Evolutionary conservation across 2,329 filamentous ascomycete species (phyloP), one percentile per base, ranked within the genome.

Genomic region (Akanthomyces dipterigenus): DNA sequence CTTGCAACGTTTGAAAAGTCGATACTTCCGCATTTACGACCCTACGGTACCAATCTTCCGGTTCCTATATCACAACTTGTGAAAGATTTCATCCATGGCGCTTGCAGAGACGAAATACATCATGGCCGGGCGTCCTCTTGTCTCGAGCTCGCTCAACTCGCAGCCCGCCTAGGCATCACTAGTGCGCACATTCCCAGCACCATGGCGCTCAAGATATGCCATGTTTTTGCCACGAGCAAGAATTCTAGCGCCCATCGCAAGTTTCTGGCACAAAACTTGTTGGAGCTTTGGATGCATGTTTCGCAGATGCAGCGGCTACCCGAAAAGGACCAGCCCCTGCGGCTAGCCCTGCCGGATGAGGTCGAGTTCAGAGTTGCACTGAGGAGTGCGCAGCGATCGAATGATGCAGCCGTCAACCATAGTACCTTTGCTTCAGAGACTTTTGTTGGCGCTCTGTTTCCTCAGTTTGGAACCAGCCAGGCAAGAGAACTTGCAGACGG

Each of bases 191-290:
- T 68, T 11, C 68, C 72, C 24, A 71, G 71, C 42, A 65, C 68
- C 57, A 67, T 76, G 18, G 67, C 74, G 2, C 60, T 75, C 49
- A 74, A 66, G 49, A 63, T 75, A 31, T 76, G 73, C 62, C 66
- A 66, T 31, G 61, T 38, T 9, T 53, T 70, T 48, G 38, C 64
- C n/a, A 58, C 61, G n/a, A n/a, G 45, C 4, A 64, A 66, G 43
- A 62, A 67, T 31, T 36, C 62, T 3, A 42, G 14, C 18, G 34
- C 57, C 16, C 45, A 64, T 6, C 67, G 69, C 26, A 62, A 54
- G 1, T 55, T 36, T 48, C 24, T 72, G 20, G 22, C 46, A 16
- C 42, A 45, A 14, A 36, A 12, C 24, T 28, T 49, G 51, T 6
- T 50, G 7, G 43, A 45, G 11, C 51, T 20, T 53, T 71, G 45